phyloP scores from a whole-genome alignment of 306 rosid genomes.

The Trichosanthes truncata region DNA sequence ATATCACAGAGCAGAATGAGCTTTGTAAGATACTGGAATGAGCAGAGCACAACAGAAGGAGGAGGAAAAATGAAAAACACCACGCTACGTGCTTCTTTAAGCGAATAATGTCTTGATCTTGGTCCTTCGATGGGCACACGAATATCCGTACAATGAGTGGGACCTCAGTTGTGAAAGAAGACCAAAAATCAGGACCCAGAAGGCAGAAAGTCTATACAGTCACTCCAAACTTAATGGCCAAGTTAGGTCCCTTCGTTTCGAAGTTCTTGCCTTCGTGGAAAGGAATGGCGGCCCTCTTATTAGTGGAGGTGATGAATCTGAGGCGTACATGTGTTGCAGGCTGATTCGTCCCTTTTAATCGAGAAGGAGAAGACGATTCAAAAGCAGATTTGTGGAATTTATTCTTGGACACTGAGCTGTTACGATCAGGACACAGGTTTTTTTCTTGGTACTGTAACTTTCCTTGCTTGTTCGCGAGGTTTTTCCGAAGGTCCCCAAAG shows the following conservation, averaged over 20 bases:
- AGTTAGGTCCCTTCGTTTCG: neutral
- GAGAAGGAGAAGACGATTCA: neutral
- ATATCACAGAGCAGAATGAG: neutral
- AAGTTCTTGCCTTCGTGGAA: neutral
- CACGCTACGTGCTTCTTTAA: neutral
- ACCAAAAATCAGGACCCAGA: neutral
- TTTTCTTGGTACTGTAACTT: neutral
- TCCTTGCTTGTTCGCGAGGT: neutral
- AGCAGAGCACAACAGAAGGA: neutral
- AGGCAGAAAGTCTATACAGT: neutral
- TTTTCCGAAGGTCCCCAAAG: neutral
- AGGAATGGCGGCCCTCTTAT: neutral
- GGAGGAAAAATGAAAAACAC: neutral
- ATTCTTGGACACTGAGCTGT: neutral
- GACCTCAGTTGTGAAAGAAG: neutral
- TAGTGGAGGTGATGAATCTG: neutral
- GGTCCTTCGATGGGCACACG: neutral
- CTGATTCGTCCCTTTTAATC: neutral
- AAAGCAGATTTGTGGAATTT: constrained; percentile 2
- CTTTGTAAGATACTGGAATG: neutral
- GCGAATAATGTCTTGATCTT: neutral
- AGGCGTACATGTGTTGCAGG: neutral
- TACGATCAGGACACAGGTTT: neutral
- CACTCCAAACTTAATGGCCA: neutral
- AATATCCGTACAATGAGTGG: constrained; percentile 4